Evolutionary conservation across 805 yeast genomes (phyloP), one percentile per base, ranked within the genome.

Genomic region (Hanseniaspora mollemarum): DNA sequence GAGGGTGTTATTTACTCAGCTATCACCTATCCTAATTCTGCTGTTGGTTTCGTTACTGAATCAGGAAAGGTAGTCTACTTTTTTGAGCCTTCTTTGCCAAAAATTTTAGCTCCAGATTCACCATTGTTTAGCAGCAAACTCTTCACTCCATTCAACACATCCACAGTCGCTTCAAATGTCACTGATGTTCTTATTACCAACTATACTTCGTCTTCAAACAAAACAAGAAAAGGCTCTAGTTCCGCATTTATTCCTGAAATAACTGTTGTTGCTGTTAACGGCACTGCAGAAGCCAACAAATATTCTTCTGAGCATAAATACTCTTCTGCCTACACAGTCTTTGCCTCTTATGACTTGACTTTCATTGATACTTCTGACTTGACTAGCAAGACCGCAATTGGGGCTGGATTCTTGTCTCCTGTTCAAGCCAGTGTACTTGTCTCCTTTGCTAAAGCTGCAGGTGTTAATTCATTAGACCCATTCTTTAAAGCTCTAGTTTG

Each of bases 361-460:
- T 53, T 46, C 22, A 49, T 59, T 40, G 49, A 53, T n/a, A 56
- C 50, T 33, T 52, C 59, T 10, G 54, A 54, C 6, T 49, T 52
- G 6, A 56, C 55, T 19, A 55, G 60, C 16, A 31, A 42, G 0
- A 56, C 56, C 18, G 59, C 62, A 13, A 55, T 64, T 38, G 58
- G 63, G 13, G 67, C 60, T 13, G 67, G 67, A 19, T 58, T 56
- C 51, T 51, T 63, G 48, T 54, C 64, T 15, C 67, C 68, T 43
- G 46, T 57, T 21, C 60, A 64, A 55, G 62, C 66, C 8, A 64
- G 63, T 45, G 50, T 64, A n/a, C 51, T 64, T 40, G 52, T 62
- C 21, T 49, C 62, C 5, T 54, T 64, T 44, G 67, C 66, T 8
- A 51, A 60, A 2, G 56, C 57, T 29, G 63, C 63, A 51, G 57